These are phyloP conservation scores for Gelatoporia subvermispora DNA, from an alignment of 768 basidiomycete genomes.

Conservation along the genomic window DNA sequence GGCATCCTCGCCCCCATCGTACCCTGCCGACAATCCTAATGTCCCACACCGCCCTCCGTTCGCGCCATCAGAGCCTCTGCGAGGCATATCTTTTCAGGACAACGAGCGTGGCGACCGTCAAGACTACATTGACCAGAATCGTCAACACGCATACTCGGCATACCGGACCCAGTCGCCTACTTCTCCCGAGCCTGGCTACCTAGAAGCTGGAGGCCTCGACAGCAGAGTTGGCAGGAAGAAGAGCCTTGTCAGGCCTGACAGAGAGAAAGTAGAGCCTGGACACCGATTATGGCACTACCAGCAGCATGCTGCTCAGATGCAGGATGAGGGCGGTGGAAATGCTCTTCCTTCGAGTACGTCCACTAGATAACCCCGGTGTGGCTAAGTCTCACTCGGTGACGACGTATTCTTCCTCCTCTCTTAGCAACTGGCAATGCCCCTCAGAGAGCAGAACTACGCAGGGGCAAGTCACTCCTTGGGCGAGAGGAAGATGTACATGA, in stretches of 20 bases:
- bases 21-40: constrained; percentile 14
- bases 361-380: neutral
- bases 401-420: constrained; percentile 11
- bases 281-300: constrained; percentile 96
- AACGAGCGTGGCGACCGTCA: constrained; percentile 67
- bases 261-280: constrained; percentile 93
- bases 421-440: constrained; percentile 80
- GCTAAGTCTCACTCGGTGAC: neutral
- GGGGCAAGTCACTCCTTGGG: constrained; percentile 86
- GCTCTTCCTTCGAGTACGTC: constrained; percentile 82
- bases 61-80: constrained; percentile 5
- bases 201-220: constrained; percentile 43
- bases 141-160: constrained; percentile 40
- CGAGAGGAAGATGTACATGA: constrained; percentile 90
- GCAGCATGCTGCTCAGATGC: constrained; percentile 74
- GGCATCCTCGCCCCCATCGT: constrained; percentile 18
- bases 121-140: constrained; percentile 49
- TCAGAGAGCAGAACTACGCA: constrained; percentile 51
- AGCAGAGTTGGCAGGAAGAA: constrained; percentile 74
- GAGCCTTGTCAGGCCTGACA: constrained; percentile 86
- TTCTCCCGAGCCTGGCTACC: constrained; percentile 27
- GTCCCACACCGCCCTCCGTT: constrained; percentile 9
- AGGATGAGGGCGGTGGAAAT: constrained; percentile 61
- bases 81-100: constrained; percentile 65
- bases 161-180: constrained; percentile 40